phyloP scores from a whole-genome alignment of 805 yeast species.

The Allodekkera sacchari region DNA sequence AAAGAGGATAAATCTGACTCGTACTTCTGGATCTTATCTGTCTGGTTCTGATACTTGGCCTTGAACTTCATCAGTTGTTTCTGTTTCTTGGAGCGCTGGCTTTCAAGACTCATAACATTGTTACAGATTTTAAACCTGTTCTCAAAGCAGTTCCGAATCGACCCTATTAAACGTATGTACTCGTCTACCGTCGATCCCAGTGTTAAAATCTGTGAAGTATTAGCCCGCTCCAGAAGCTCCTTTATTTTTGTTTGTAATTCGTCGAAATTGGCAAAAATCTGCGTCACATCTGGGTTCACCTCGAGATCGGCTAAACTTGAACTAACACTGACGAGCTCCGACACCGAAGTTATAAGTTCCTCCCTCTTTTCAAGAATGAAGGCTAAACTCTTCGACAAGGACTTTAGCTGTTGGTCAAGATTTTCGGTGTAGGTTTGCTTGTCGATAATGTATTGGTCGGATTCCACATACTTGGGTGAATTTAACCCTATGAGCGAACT shows the following conservation, averaged over 20 bases:
- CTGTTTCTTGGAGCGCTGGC: slow-evolving; percentile 36
- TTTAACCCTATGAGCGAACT: slow-evolving; percentile 62
- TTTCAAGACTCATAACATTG: slow-evolving; percentile 37
- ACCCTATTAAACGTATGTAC: slow-evolving; percentile 68
- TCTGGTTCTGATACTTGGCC: slow-evolving; percentile 38
- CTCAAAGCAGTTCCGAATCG: slow-evolving; percentile 63
- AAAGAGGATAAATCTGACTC: slow-evolving; percentile 52
- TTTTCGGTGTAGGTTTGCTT: slow-evolving; percentile 62
- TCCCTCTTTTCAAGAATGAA: slow-evolving; percentile 65
- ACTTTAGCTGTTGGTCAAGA: slow-evolving; percentile 63
- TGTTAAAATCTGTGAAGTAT: slow-evolving; percentile 79
- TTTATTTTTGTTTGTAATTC: slow-evolving; percentile 62
- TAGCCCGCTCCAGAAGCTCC: slow-evolving; percentile 68
- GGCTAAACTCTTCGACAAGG: slow-evolving; percentile 65
- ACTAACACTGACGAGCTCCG: slow-evolving; percentile 48
- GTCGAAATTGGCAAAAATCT: slow-evolving; percentile 62
- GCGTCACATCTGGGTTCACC: slow-evolving; percentile 55
- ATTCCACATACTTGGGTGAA: slow-evolving; percentile 58
- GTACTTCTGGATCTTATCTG: slow-evolving; percentile 52
- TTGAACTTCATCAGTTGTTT: slow-evolving; percentile 35
- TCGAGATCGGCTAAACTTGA: slow-evolving; percentile 66
- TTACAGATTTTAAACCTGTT: slow-evolving; percentile 57
- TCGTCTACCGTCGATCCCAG: slow-evolving; percentile 85
- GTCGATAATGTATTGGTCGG: slow-evolving; percentile 68
- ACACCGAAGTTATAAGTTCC: slow-evolving; percentile 60